A percentile compares a stretch with the other conserved stretches of the same genome.
Conservation (phyloP, 139 green algal genomes). For the Trebouxia sp. region DNA sequence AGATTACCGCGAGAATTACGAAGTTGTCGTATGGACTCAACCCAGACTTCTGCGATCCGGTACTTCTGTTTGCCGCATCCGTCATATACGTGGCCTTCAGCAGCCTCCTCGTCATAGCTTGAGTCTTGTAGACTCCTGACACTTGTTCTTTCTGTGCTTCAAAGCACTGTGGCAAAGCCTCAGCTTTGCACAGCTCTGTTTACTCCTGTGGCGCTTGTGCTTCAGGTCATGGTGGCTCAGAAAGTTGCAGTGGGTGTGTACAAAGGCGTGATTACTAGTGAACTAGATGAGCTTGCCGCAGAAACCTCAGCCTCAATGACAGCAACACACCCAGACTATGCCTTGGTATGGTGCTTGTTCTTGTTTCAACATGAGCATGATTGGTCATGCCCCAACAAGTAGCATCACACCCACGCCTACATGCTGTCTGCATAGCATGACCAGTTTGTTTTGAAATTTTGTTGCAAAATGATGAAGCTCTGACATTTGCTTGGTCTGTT, state of each 20-base stretch:
- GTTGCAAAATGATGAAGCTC: no score
- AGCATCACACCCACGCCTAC: neutral
- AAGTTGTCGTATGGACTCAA: constrained; percentile 97
- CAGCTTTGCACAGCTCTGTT: neutral
- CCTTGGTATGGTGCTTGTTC: constrained; percentile 61
- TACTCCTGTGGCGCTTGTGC: neutral
- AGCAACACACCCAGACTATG: constrained; percentile 98
- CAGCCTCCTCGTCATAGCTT: neutral
- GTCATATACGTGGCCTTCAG: neutral
- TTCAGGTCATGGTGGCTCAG: constrained; percentile 94
- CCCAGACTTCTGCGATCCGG: constrained; percentile 93
- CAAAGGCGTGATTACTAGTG: constrained; percentile 94
- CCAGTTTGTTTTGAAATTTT: neutral
- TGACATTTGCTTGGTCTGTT: no score
- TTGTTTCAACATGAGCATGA: neutral
- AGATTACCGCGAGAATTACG: constrained; percentile 96
- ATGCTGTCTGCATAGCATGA: neutral
- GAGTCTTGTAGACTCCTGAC: neutral
- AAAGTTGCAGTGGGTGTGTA: constrained; percentile 96
- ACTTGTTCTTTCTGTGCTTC: neutral
- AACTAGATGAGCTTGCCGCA: constrained; percentile 97
- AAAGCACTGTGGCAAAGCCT: neutral
- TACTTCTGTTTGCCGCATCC: constrained; percentile 38
- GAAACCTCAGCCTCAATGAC: constrained; percentile 98
- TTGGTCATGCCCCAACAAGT: neutral